Evolutionary conservation across 805 yeast species (phyloP).

Genomic region (Ogataea paraovalis): DNA sequence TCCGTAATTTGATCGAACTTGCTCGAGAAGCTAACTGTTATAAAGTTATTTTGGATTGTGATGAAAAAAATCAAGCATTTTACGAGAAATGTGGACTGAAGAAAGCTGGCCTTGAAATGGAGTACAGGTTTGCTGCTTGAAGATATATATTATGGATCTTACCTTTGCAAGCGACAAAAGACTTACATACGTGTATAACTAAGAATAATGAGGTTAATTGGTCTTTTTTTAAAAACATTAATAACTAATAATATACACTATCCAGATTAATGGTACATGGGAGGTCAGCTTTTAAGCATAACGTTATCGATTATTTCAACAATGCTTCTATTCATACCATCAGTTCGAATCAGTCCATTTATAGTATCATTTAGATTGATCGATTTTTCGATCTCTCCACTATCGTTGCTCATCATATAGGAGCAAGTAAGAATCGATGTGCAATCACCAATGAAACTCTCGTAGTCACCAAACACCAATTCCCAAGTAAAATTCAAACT

Average conservation of each 20-base stretch:
- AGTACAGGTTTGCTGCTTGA: slow-evolving; percentile 35
- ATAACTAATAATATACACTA: background rate
- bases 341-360: slow-evolving; percentile 15
- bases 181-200: too few relatives aligned
- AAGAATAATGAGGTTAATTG: too few relatives aligned
- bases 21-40: slow-evolving; percentile 69
- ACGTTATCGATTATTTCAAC: slow-evolving; percentile 13
- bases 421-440: slow-evolving; percentile 11
- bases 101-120: slow-evolving; percentile 69
- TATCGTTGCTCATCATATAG: background rate
- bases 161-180: too few relatives aligned
- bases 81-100: slow-evolving; percentile 83
- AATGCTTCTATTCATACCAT: slow-evolving; percentile 14
- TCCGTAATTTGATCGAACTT: slow-evolving; percentile 53
- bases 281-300: background rate
- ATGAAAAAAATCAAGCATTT: slow-evolving; percentile 73
- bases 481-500: slow-evolving; percentile 11
- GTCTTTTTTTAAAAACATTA: too few relatives aligned
- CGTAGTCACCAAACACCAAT: slow-evolving; percentile 8
- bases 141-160: too few relatives aligned
- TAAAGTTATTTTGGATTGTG: slow-evolving; percentile 87
- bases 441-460: slow-evolving; percentile 17
- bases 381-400: background rate
- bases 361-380: slow-evolving; percentile 14
- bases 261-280: background rate